phyloP scores from a whole-genome alignment of 2,329 filamentous ascomycete genomes.

The Chaetomium sp. region DNA sequence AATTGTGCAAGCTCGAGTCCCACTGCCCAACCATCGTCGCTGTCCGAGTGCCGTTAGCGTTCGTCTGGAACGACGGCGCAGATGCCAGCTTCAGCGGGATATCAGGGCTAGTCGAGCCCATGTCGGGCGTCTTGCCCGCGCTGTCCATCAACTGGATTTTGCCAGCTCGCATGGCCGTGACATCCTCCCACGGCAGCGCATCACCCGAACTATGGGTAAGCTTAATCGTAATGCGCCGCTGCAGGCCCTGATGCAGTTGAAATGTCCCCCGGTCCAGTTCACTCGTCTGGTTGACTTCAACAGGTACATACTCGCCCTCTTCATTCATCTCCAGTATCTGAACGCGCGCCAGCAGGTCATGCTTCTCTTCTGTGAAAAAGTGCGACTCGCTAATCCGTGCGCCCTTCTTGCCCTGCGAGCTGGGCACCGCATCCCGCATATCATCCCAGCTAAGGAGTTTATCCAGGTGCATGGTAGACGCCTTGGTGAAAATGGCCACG shows the following conservation, averaged over 20 bases:
- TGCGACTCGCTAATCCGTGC: slow-evolving; percentile 82
- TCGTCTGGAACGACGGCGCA: slow-evolving; percentile 72
- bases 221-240: slow-evolving; percentile 79
- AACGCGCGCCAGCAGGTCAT: slow-evolving; percentile 82
- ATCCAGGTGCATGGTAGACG: slow-evolving; percentile 90
- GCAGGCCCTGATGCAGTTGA: slow-evolving; percentile 90
- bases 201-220: slow-evolving; percentile 90
- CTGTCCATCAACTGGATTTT: slow-evolving; percentile 78
- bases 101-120: slow-evolving; percentile 64
- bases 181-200: slow-evolving; percentile 79
- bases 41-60: slow-evolving; percentile 83
- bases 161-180: slow-evolving; percentile 69
- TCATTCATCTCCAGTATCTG: slow-evolving; percentile 91
- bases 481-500: slow-evolving; percentile 85
- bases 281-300: slow-evolving; percentile 82
- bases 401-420: slow-evolving; percentile 50
- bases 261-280: slow-evolving; percentile 85
- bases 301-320: slow-evolving; percentile 81
- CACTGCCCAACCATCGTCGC: slow-evolving; percentile 87
- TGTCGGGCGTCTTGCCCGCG: slow-evolving; percentile 75
- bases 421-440: slow-evolving; percentile 73
- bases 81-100: slow-evolving; percentile 71
- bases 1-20: slow-evolving; percentile 91
- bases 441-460: slow-evolving; percentile 98
- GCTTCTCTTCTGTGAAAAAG: slow-evolving; percentile 87